These are phyloP conservation scores for Phaffomyces thermotolerans DNA, from an alignment of 805 yeast species.

Conservation along the genomic window DNA sequence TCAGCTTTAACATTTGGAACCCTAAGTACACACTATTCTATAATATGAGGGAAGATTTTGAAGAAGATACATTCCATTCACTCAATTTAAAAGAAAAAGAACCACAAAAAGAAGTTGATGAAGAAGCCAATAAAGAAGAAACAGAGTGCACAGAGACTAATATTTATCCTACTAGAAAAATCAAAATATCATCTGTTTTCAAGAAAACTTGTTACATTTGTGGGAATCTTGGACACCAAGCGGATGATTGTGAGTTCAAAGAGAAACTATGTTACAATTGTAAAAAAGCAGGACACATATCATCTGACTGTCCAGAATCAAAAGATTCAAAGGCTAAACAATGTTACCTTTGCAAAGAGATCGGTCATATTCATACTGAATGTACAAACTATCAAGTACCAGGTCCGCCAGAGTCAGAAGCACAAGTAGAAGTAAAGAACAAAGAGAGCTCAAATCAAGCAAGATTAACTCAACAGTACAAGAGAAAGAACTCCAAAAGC, in stretches of 20 bases:
- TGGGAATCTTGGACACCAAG: conserved; percentile 27
- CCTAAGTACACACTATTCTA: no score
- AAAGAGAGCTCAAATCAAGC: not conserved
- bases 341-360: conserved; percentile 23
- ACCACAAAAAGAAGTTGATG: no score
- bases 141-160: no score
- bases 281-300: conserved; percentile 25
- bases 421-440: not conserved
- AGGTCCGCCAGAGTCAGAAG: not conserved
- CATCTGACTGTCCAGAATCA: conserved; percentile 20
- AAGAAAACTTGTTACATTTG: conserved; percentile 26
- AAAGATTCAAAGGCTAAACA: conserved; percentile 19
- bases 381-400: conserved; percentile 10
- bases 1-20: no score
- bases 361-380: conserved; percentile 26
- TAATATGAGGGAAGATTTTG: no score
- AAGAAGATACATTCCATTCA: no score
- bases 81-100: no score
- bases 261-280: conserved; percentile 27
- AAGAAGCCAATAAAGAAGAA: no score
- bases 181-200: conserved; percentile 19
- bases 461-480: not conserved
- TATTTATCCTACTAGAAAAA: no score
- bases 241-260: conserved; percentile 20
- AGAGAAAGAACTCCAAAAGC: not conserved